phyloP scores from a whole-genome alignment of 1,284 basidiomycete species.

The Mycena citricolor region DNA sequence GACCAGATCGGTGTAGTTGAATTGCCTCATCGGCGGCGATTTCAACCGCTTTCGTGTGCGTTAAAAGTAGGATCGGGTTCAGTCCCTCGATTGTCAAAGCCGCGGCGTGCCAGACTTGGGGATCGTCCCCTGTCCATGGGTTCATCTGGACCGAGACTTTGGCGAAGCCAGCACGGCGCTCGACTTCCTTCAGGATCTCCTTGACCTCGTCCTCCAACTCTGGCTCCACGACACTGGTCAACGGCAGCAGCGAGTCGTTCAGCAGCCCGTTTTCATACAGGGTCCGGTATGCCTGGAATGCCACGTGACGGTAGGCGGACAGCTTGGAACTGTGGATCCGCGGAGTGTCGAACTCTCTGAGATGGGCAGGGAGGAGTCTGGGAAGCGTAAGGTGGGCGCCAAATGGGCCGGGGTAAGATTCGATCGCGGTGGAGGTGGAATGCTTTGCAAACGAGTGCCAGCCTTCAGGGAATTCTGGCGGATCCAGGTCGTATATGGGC shows the following conservation, averaged over 20 bases:
- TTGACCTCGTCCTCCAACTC: conserved; percentile 65
- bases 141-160: conserved; percentile 62
- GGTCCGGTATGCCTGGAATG: conserved; percentile 65
- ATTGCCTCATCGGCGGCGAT: conserved; percentile 45
- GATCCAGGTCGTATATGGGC: conserved; percentile 67
- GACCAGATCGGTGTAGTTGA: conserved; percentile 45
- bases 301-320: conserved; percentile 67
- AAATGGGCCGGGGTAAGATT: conserved; percentile 54
- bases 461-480: conserved; percentile 59
- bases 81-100: conserved; percentile 50
- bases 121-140: conserved; percentile 48
- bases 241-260: conserved; percentile 72
- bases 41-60: conserved; percentile 39
- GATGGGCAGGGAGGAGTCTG: conserved; percentile 47
- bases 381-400: conserved; percentile 67
- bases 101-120: conserved; percentile 48
- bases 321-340: conserved; percentile 51
- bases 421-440: conserved; percentile 16
- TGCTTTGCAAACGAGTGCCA: conserved; percentile 55
- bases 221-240: conserved; percentile 51
- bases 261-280: conserved; percentile 63
- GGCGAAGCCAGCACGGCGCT: conserved; percentile 54
- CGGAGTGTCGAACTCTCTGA: conserved; percentile 53
- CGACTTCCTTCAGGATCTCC: conserved; percentile 59
- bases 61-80: conserved; percentile 52